phyloP scores from a whole-genome alignment of 129 eudicot species.

The Smallanthus sonchifolius region DNA sequence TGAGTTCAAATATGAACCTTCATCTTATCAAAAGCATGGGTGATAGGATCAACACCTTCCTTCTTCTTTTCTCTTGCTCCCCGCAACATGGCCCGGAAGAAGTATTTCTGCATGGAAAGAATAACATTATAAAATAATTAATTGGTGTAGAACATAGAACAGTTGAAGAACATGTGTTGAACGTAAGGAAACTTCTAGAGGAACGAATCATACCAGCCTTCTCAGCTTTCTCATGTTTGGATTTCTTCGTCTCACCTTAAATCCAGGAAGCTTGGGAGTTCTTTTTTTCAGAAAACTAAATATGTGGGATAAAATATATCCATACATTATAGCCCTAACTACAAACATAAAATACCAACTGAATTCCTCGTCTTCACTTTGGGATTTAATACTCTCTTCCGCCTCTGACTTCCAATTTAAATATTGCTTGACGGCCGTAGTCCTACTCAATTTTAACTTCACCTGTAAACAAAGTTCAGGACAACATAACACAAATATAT shows the following conservation, averaged over 20 bases:
- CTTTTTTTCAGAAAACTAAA: constrained; percentile 54
- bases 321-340: constrained; percentile 46
- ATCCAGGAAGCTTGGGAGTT: constrained; percentile 48
- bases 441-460: constrained; percentile 43
- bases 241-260: constrained; percentile 45
- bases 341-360: constrained; percentile 53
- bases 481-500: constrained; percentile 9
- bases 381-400: constrained; percentile 37
- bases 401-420: constrained; percentile 54
- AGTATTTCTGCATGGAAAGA: constrained; percentile 57
- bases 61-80: constrained; percentile 45
- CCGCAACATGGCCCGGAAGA: constrained; percentile 32
- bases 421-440: constrained; percentile 38
- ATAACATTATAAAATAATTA: constrained; percentile 7
- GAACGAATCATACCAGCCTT: constrained; percentile 58
- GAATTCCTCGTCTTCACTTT: constrained; percentile 28
- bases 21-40: constrained; percentile 80
- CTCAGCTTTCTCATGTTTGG: constrained; percentile 52
- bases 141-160: not conserved
- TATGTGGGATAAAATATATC: constrained; percentile 41
- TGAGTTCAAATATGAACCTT: constrained; percentile 48
- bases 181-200: constrained; percentile 14
- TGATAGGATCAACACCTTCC: constrained; percentile 79
- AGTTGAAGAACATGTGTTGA: not conserved
- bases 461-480: constrained; percentile 32